phyloP scores from a whole-genome alignment of 768 basidiomycete species.

The Boletales sp. region DNA sequence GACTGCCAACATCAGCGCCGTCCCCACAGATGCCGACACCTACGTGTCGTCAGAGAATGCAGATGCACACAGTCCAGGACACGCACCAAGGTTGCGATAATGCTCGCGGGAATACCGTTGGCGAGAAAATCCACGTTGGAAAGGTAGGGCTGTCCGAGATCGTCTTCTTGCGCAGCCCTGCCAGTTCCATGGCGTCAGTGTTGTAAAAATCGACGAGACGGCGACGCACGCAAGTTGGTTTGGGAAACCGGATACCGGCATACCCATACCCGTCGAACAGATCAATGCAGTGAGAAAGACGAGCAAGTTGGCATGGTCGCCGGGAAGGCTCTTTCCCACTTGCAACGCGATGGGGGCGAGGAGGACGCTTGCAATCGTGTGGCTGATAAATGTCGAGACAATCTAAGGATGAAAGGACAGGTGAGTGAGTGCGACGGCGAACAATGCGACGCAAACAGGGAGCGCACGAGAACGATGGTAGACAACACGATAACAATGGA shows the following conservation, averaged over 20 bases:
- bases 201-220: too few species aligned
- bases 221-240: conserved; percentile 87
- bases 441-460: not conserved
- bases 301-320: conserved; percentile 72
- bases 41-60: not conserved
- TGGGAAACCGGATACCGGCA: conserved; percentile 99
- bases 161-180: conserved; percentile 91
- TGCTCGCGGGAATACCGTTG: conserved; percentile 91
- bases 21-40: conserved; percentile 19
- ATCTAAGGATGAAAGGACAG: conserved; percentile 40
- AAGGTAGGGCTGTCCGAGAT: conserved; percentile 86
- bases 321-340: conserved; percentile 74
- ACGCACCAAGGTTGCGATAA: conserved; percentile 76
- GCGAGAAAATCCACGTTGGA: conserved; percentile 86
- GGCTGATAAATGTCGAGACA: conserved; percentile 94
- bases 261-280: conserved; percentile 96
- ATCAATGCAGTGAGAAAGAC: conserved; percentile 92
- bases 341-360: conserved; percentile 95
- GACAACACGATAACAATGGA: conserved; percentile 70
- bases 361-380: conserved; percentile 93
- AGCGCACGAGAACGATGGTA: conserved; percentile 60
- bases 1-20: conserved; percentile 13
- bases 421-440: not conserved
- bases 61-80: too few species aligned
- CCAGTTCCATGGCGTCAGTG: too few species aligned